Percentiles rank a stretch among this genome's conserved stretches.
Evolutionary conservation across 352 stramenopile genomes (phyloP).

Genomic region (Globisporangium iwayamae): DNA sequence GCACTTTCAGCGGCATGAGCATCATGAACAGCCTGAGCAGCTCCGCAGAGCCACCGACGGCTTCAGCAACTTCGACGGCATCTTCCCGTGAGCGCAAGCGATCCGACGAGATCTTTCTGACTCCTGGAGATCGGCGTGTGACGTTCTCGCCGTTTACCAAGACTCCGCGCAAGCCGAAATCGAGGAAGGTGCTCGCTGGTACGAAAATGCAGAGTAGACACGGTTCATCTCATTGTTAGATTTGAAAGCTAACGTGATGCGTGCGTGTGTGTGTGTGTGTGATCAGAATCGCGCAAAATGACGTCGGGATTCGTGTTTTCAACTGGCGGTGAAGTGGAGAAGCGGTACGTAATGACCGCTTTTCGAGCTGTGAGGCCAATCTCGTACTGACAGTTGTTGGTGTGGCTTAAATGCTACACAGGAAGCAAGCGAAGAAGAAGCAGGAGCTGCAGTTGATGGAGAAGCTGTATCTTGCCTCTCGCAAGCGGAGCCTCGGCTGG

Average conservation of each 20-base stretch:
- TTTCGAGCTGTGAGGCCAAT: background rate
- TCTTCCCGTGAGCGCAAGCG: slow-evolving; percentile 21
- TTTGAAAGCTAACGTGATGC: background rate
- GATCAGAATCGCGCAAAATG: slow-evolving; percentile 15
- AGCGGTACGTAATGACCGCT: slow-evolving; percentile 3
- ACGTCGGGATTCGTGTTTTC: slow-evolving; percentile 21
- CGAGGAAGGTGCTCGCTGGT: slow-evolving; percentile 15
- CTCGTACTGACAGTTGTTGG: background rate
- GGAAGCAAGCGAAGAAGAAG: slow-evolving; percentile 27
- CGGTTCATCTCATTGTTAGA: background rate
- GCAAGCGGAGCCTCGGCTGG: slow-evolving; percentile 32
- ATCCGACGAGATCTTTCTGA: slow-evolving; percentile 26
- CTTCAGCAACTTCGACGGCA: slow-evolving; percentile 11
- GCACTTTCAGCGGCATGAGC: slow-evolving; percentile 12
- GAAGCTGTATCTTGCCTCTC: slow-evolving; percentile 40
- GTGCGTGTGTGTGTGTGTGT: background rate
- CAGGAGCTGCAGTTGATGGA: slow-evolving; percentile 45
- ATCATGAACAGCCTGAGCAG: slow-evolving; percentile 4
- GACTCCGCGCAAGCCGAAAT: slow-evolving; percentile 14
- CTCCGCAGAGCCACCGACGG: slow-evolving; percentile 4
- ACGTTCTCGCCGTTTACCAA: slow-evolving; percentile 80
- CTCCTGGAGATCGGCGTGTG: slow-evolving; percentile 39
- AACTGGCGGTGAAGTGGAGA: slow-evolving; percentile 14
- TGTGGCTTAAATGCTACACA: background rate
- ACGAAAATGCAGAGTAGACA: background rate